These are phyloP conservation scores for Paramarasmius palmivorus DNA, from an alignment of 1,284 basidiomycete genomes.

Conservation along the genomic window DNA sequence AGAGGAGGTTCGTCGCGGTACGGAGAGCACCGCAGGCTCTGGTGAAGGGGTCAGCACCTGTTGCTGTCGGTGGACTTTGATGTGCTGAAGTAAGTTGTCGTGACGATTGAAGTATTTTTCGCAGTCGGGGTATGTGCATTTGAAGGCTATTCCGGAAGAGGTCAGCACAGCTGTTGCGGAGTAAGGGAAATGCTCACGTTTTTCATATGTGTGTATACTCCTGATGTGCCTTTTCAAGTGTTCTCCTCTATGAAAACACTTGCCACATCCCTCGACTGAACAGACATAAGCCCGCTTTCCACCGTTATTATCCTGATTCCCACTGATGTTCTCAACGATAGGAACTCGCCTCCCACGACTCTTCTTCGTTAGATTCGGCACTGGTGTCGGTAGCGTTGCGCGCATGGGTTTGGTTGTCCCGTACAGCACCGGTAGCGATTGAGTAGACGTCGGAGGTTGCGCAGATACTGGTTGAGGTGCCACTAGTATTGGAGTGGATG, in stretches of 20 bases:
- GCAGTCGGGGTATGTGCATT: slow-evolving; percentile 75
- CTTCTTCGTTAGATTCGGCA: slow-evolving; percentile 73
- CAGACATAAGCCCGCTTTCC: slow-evolving; percentile 53
- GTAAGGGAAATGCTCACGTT: slow-evolving; percentile 51
- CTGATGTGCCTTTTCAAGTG: slow-evolving; percentile 79
- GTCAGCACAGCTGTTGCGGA: neutral
- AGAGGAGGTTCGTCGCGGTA: neutral
- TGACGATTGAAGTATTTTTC: slow-evolving; percentile 83
- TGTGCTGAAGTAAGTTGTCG: slow-evolving; percentile 83
- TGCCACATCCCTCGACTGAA: slow-evolving; percentile 66
- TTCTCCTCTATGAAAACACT: slow-evolving; percentile 73
- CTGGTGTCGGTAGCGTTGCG: slow-evolving; percentile 52
- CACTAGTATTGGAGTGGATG: neutral
- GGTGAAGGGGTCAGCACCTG: neutral
- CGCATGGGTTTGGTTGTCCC: neutral
- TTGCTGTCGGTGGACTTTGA: slow-evolving; percentile 54
- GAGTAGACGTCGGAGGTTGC: neutral
- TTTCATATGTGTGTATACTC: slow-evolving; percentile 76
- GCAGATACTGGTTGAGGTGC: neutral
- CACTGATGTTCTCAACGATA: slow-evolving; percentile 23
- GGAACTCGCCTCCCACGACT: slow-evolving; percentile 71
- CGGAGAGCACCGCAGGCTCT: neutral
- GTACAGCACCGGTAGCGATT: neutral
- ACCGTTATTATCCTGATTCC: neutral
- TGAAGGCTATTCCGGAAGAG: slow-evolving; percentile 55